A percentile compares a stretch with the other conserved stretches of the same genome.
Conservation (phyloP, 164 flowering plant species). For the Saururus chinensis region DNA sequence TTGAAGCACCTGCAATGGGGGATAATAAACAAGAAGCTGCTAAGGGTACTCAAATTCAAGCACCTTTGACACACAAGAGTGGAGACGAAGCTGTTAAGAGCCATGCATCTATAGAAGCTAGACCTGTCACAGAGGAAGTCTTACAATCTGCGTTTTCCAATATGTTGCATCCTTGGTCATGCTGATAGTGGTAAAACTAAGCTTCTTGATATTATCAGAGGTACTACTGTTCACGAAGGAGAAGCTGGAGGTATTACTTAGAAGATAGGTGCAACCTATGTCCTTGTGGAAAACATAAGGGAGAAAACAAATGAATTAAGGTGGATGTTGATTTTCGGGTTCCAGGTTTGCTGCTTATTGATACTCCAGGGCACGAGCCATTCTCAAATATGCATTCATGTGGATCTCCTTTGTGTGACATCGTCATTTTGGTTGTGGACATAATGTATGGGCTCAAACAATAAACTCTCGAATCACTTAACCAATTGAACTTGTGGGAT, state of each 20-base stretch:
- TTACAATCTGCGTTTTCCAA: conserved; percentile 78
- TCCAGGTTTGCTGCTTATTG: conserved; percentile 91
- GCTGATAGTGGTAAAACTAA: conserved; percentile 99
- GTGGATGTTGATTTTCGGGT: conserved; percentile 86
- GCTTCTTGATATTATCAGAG: conserved; percentile 88
- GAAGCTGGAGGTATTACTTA: conserved; percentile 99
- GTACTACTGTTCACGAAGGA: conserved; percentile 98
- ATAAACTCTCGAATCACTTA: conserved; percentile 92
- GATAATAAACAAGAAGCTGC: no score
- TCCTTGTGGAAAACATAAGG: no score
- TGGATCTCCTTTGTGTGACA: conserved; percentile 94
- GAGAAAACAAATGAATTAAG: no score
- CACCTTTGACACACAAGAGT: no score
- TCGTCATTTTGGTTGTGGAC: conserved; percentile 95
- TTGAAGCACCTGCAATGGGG: conserved; percentile 3
- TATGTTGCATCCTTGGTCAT: conserved; percentile 99
- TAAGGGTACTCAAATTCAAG: no score
- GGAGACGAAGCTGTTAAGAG: conserved; percentile 28
- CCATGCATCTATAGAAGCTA: conserved; percentile 21
- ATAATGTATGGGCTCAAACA: conserved; percentile 98
- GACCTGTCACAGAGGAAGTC: conserved; percentile 30
- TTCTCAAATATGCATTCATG: conserved; percentile 85
- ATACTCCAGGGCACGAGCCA: conserved; percentile 98
- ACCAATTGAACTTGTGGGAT: conserved; percentile 86
- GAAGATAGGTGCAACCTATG: conserved; percentile 97